Percentiles rank a stretch among this genome's conserved stretches.
phyloP scores from a whole-genome alignment of 345 rosid genomes.

The Aquilaria yunnanensis region DNA sequence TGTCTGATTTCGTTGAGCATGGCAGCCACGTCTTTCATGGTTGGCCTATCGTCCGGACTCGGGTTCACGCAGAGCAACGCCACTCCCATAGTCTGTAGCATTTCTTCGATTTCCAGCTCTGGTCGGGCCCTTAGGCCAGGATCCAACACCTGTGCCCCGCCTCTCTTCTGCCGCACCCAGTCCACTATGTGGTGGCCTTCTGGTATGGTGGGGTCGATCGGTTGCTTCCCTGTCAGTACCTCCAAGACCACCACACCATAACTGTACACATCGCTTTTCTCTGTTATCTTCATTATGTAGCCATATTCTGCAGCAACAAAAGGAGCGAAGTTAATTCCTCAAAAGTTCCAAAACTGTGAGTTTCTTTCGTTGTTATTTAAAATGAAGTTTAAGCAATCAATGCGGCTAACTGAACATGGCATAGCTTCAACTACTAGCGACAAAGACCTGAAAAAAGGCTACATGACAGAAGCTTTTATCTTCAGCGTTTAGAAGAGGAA shows the following conservation, averaged over 20 bases:
- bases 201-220: constrained; percentile 81
- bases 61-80: constrained; percentile 63
- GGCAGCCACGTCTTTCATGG: constrained; percentile 70
- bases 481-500: no score
- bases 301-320: constrained; percentile 54
- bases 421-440: no score
- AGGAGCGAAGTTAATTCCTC: not conserved
- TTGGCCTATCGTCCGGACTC: constrained; percentile 55
- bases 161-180: constrained; percentile 56
- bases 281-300: constrained; percentile 82
- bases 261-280: constrained; percentile 88
- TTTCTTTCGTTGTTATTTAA: no score
- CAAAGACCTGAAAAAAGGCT: no score
- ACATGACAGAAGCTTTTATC: no score
- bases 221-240: constrained; percentile 80
- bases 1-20: constrained; percentile 59
- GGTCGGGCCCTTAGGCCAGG: constrained; percentile 35
- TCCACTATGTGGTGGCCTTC: constrained; percentile 73
- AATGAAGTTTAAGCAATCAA: no score
- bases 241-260: constrained; percentile 84
- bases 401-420: no score
- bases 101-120: constrained; percentile 50
- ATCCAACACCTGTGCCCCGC: constrained; percentile 38
- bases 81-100: constrained; percentile 60
- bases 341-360: no score